These are phyloP conservation scores for Naganishia liquefaciens DNA, from an alignment of 1,284 basidiomycete species.

Conservation along the genomic window DNA sequence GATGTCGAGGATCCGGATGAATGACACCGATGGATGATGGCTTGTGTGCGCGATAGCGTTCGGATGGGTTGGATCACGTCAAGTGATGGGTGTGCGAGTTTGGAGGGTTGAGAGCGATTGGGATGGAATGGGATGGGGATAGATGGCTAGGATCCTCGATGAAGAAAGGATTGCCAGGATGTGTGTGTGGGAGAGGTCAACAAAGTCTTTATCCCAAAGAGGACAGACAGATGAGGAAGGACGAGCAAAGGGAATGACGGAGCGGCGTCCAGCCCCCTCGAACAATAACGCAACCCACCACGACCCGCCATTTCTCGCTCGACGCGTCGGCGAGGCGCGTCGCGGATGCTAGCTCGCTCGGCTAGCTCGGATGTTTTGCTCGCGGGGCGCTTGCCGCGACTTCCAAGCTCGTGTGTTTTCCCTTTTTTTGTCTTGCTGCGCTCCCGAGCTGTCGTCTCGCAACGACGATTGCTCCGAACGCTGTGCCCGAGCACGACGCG, in stretches of 20 bases:
- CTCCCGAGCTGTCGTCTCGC: not conserved
- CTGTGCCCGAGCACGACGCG: not conserved
- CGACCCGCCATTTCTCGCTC: not conserved
- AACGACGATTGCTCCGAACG: not conserved
- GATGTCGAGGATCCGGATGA: not conserved
- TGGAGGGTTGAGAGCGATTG: conserved; percentile 4
- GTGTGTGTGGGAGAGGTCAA: not conserved
- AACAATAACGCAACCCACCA: not conserved
- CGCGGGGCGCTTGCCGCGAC: too few relatives aligned
- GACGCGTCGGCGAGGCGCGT: not conserved
- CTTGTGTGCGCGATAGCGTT: not conserved
- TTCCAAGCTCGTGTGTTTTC: not conserved
- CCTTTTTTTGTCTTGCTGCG: not conserved
- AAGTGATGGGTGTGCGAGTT: conserved; percentile 13
- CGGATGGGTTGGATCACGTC: conserved; percentile 24
- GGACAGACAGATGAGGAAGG: not conserved
- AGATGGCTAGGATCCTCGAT: conserved; percentile 7
- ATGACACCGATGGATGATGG: conserved; percentile 3
- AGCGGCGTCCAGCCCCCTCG: not conserved
- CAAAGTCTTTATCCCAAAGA: conserved; percentile 2
- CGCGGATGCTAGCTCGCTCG: too few relatives aligned
- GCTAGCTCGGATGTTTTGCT: too few relatives aligned
- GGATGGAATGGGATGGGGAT: conserved; percentile 4
- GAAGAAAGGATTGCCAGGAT: conserved; percentile 9
- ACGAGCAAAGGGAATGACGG: not conserved